Evolutionary conservation across 768 basidiomycete genomes (phyloP).

Genomic region (Melanogaster broomeanus): DNA sequence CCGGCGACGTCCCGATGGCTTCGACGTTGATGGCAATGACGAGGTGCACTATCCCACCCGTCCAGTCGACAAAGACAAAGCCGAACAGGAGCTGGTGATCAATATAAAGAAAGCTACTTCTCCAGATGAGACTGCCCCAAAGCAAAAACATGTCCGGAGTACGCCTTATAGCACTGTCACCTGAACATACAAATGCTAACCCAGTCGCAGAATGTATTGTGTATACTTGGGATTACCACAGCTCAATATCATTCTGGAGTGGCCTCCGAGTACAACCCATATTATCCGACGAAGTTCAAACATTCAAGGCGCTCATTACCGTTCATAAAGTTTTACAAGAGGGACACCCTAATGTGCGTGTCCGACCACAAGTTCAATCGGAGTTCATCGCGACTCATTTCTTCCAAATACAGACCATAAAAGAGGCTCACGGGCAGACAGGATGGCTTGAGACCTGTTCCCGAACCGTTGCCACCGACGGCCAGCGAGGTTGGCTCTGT

Average conservation of each 20-base stretch:
- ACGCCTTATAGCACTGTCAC: conserved; percentile 35
- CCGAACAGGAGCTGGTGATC: conserved; percentile 88
- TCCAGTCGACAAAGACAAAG: conserved; percentile 98
- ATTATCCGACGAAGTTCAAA: conserved; percentile 94
- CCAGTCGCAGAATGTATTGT: conserved; percentile 83
- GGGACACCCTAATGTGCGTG: conserved; percentile 85
- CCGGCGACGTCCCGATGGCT: conserved; percentile 39
- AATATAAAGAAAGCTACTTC: conserved; percentile 99
- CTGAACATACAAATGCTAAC: conserved; percentile 14
- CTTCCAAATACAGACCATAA: conserved; percentile 69
- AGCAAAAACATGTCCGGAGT: conserved; percentile 99
- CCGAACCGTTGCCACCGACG: conserved; percentile 80
- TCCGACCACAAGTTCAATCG: conserved; percentile 1
- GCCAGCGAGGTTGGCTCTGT: conserved; percentile 60
- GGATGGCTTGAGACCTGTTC: conserved; percentile 98
- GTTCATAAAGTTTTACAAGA: conserved; percentile 99
- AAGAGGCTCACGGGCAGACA: conserved; percentile 95
- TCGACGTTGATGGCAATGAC: conserved; percentile 73
- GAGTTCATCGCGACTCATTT: conserved; percentile 9
- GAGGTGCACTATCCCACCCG: conserved; percentile 91
- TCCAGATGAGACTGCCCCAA: conserved; percentile 93
- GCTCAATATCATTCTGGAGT: conserved; percentile 97
- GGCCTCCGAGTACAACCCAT: conserved; percentile 96
- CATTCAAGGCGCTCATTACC: conserved; percentile 96
- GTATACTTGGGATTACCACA: conserved; percentile 99